These are phyloP conservation scores for Eutrema salsugineum DNA, from an alignment of 441 rosid genomes.

Conservation along the genomic window DNA sequence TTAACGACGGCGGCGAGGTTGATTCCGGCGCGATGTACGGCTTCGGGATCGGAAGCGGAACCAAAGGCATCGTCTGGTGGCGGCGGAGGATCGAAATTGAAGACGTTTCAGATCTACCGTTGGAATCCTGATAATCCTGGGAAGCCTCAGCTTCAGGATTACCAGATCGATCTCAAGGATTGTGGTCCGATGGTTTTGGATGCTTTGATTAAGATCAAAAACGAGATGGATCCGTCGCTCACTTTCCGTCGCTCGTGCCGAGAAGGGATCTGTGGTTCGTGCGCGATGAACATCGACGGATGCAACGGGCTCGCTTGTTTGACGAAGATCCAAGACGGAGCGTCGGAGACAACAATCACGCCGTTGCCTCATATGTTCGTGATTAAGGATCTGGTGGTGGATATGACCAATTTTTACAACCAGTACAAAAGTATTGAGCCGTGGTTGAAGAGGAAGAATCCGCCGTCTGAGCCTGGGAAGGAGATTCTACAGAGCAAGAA, in stretches of 20 bases:
- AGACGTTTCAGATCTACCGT: slow-evolving; percentile 85
- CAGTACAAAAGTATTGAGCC: slow-evolving; percentile 99
- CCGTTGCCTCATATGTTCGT: slow-evolving; percentile 95
- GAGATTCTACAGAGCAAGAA: slow-evolving; percentile 85
- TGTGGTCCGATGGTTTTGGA: slow-evolving; percentile 95
- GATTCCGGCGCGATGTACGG: slow-evolving; percentile 37
- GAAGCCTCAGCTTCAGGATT: slow-evolving; percentile 65
- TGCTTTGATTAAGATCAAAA: slow-evolving; percentile 91
- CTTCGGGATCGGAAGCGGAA: slow-evolving; percentile 49
- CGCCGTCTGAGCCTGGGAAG: slow-evolving; percentile 53
- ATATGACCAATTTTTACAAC: slow-evolving; percentile 88
- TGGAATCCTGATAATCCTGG: slow-evolving; percentile 79
- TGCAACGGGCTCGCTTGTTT: slow-evolving; percentile 88
- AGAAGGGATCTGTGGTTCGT: slow-evolving; percentile 92
- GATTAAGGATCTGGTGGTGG: slow-evolving; percentile 90
- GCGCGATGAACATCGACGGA: slow-evolving; percentile 97
- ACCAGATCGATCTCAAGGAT: slow-evolving; percentile 67
- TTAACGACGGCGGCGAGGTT: slow-evolving; percentile 29
- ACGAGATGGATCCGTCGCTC: slow-evolving; percentile 84
- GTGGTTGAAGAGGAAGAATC: slow-evolving; percentile 92
- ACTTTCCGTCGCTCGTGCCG: slow-evolving; percentile 95
- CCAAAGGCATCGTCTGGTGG: background rate
- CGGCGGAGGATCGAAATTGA: slow-evolving; percentile 29
- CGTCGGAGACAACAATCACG: slow-evolving; percentile 45
- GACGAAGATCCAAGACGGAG: slow-evolving; percentile 56